Conservation (phyloP, 768 basidiomycete species). For the Lactarius sp. region DNA sequence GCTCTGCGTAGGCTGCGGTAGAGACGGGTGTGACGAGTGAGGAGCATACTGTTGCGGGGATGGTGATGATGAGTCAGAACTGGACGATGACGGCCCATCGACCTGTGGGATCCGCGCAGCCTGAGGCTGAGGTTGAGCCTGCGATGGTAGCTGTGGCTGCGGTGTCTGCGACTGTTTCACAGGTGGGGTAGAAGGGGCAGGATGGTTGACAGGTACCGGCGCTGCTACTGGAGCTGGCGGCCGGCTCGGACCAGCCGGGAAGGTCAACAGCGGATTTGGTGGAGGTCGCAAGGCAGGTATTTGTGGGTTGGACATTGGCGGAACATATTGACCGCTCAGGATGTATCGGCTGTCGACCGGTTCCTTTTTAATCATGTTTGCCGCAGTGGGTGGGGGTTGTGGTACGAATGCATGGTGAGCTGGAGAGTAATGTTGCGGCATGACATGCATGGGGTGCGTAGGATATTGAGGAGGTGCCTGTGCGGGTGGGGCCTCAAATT, state of each 20-base stretch:
- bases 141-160: constrained; percentile 20
- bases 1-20: constrained; percentile 54
- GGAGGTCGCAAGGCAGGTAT: constrained; percentile 37
- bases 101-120: constrained; percentile 68
- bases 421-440: constrained; percentile 30
- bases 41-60: constrained; percentile 58
- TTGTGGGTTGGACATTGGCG: constrained; percentile 62
- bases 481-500: constrained; percentile 63
- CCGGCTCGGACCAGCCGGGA: constrained; percentile 30
- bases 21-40: constrained; percentile 65
- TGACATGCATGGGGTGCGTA: constrained; percentile 54
- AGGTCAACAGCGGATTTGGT: constrained; percentile 19
- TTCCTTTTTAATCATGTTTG: constrained; percentile 64
- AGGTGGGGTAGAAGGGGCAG: constrained; percentile 30
- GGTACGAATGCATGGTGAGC: constrained; percentile 36
- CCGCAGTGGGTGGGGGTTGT: constrained; percentile 35
- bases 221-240: constrained; percentile 42
- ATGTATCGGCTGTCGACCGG: constrained; percentile 68
- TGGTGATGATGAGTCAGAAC: constrained; percentile 68
- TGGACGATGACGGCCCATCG: constrained; percentile 69
- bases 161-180: constrained; percentile 17
- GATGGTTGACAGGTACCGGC: constrained; percentile 46
- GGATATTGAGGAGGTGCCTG: constrained; percentile 47
- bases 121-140: constrained; percentile 14
- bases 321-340: constrained; percentile 49